phyloP scores from a whole-genome alignment of 1,139 yeast genomes.

The Debaryomyces subglobosus region DNA sequence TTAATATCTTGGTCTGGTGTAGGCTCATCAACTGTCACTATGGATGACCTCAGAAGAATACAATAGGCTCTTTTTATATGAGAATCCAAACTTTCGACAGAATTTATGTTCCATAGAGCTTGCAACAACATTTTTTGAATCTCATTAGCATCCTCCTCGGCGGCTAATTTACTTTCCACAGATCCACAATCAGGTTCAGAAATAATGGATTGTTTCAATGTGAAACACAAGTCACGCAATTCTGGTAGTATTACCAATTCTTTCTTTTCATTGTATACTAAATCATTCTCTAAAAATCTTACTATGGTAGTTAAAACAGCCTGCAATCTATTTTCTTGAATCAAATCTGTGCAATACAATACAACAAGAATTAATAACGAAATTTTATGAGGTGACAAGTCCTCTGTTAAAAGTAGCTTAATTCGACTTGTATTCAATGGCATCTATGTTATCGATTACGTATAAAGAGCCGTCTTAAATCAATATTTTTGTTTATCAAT shows the following conservation, averaged over 20 bases:
- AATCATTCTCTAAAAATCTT: slow-evolving; percentile 29
- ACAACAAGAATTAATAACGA: slow-evolving; percentile 28
- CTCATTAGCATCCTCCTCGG: slow-evolving; percentile 13
- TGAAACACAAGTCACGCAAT: slow-evolving; percentile 28
- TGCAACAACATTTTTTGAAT: slow-evolving; percentile 18
- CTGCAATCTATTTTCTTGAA: slow-evolving; percentile 17
- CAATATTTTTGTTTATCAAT: slow-evolving; percentile 3
- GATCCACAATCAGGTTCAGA: not conserved
- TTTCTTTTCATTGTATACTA: slow-evolving; percentile 24
- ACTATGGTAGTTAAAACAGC: slow-evolving; percentile 22
- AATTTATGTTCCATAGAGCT: slow-evolving; percentile 34
- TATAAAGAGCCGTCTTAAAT: not conserved
- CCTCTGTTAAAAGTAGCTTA: slow-evolving; percentile 31
- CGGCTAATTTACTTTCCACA: slow-evolving; percentile 10
- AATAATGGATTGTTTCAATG: slow-evolving; percentile 12
- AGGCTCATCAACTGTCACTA: slow-evolving; percentile 11
- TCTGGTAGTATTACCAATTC: slow-evolving; percentile 32
- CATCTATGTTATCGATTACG: slow-evolving; percentile 2
- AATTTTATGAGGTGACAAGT: slow-evolving; percentile 39
- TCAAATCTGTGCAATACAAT: slow-evolving; percentile 23
- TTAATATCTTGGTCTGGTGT: slow-evolving; percentile 2
- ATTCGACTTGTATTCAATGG: slow-evolving; percentile 8
- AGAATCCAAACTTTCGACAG: slow-evolving; percentile 40
- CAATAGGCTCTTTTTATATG: slow-evolving; percentile 18
- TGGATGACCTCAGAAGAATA: slow-evolving; percentile 13